Conservation (phyloP, 2,329 filamentous ascomycete genomes). For the Microcera coccophila region DNA sequence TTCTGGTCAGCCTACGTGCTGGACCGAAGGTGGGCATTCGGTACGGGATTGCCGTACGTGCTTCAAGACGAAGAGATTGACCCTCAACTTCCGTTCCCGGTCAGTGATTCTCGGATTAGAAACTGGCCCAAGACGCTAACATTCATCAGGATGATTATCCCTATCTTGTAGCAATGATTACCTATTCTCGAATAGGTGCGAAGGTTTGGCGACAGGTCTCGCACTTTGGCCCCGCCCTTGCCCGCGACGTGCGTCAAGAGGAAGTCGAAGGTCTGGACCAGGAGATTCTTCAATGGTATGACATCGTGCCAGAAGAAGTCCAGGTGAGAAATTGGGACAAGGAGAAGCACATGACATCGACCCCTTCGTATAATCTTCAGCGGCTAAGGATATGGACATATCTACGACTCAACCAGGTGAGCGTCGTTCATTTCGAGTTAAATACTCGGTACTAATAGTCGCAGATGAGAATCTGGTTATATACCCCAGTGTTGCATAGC, state of each 20-base stretch:
- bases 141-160: slow-evolving; percentile 49
- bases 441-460: slow-evolving; percentile 6
- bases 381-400: slow-evolving; percentile 81
- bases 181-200: slow-evolving; percentile 76
- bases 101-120: slow-evolving; percentile 39
- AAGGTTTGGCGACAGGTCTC: slow-evolving; percentile 83
- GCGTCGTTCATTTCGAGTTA: neutral
- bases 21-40: slow-evolving; percentile 83
- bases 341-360: slow-evolving; percentile 49
- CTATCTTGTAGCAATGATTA: slow-evolving; percentile 79
- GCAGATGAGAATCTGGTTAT: slow-evolving; percentile 77
- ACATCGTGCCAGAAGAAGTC: slow-evolving; percentile 61
- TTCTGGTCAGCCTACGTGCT: slow-evolving; percentile 88
- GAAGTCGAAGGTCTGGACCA: slow-evolving; percentile 79
- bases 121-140: slow-evolving; percentile 14
- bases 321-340: slow-evolving; percentile 57
- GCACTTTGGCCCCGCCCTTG: slow-evolving; percentile 58
- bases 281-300: slow-evolving; percentile 84
- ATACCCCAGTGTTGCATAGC: slow-evolving; percentile 81
- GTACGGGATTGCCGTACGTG: slow-evolving; percentile 82
- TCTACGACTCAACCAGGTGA: slow-evolving; percentile 73
- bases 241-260: slow-evolving; percentile 62
- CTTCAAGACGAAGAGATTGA: slow-evolving; percentile 85
- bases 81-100: slow-evolving; percentile 71
- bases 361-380: slow-evolving; percentile 61